A percentile compares a stretch with the other conserved stretches of the same genome.
Conservation (phyloP, 495 filamentous ascomycete species). For the Neurospora discreta region DNA sequence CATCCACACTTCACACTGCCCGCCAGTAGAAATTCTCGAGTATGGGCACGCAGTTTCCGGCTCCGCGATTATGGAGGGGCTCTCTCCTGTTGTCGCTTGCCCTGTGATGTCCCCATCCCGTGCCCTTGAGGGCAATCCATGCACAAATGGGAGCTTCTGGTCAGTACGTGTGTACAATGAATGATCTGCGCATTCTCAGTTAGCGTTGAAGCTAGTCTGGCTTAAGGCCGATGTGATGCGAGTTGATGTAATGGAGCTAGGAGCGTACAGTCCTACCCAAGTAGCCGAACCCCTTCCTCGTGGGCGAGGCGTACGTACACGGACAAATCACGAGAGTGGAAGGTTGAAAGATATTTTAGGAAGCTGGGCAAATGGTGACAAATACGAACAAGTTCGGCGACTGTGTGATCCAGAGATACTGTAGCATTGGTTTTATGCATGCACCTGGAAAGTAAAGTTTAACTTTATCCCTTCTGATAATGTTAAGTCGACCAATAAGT, state of each 20-base stretch:
- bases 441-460: not conserved
- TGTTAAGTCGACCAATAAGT: not conserved
- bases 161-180: not conserved
- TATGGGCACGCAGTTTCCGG: not conserved
- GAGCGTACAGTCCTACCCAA: not conserved
- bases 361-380: not conserved
- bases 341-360: not conserved
- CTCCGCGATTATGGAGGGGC: not conserved
- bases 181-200: not conserved
- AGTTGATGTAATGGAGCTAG: not conserved
- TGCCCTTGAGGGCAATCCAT: not conserved
- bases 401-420: not conserved
- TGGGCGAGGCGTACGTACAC: not conserved
- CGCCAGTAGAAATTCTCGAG: not conserved
- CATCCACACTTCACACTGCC: not conserved
- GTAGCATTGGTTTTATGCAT: not conserved
- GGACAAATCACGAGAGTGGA: not conserved
- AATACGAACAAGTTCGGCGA: not conserved
- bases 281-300: not conserved
- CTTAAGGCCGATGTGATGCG: not conserved
- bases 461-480: not conserved
- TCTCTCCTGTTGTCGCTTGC: not conserved
- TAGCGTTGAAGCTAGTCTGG: not conserved
- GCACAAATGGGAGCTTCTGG: not conserved
- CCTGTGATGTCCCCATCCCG: not conserved